Evolutionary conservation across 148 eudicot genomes (phyloP).

Genomic region (Polygonum maritimum): DNA sequence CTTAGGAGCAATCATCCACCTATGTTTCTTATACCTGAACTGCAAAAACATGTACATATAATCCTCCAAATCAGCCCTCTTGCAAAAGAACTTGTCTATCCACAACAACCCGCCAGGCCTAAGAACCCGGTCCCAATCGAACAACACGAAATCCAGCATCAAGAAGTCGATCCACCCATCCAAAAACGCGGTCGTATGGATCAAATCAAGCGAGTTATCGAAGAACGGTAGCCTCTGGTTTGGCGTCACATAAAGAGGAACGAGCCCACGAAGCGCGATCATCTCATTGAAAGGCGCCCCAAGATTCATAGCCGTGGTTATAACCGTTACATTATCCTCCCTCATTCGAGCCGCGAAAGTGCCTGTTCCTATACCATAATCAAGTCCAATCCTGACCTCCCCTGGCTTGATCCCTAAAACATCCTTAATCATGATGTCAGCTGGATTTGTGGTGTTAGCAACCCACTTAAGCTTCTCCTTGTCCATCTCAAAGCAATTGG

Average conservation of each 20-base stretch:
- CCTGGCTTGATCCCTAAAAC: constrained; percentile 68
- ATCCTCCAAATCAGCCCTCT: constrained; percentile 71
- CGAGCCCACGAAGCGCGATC: constrained; percentile 80
- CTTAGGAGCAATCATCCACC: constrained; percentile 70
- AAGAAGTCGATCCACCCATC: constrained; percentile 92
- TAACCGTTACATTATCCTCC: constrained; percentile 63
- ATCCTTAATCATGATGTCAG: constrained; percentile 28
- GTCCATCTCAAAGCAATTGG: constrained; percentile 83
- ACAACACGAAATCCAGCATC: constrained; percentile 71
- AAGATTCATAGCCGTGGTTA: constrained; percentile 79
- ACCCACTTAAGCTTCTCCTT: constrained; percentile 88
- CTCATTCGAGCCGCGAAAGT: constrained; percentile 91
- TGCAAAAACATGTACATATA: constrained; percentile 97
- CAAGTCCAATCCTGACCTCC: constrained; percentile 84
- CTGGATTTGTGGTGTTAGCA: constrained; percentile 19
- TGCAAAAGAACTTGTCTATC: constrained; percentile 87
- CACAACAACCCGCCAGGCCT: constrained; percentile 96
- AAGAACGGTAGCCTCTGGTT: constrained; percentile 90
- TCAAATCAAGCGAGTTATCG: constrained; percentile 85
- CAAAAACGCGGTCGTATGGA: constrained; percentile 72
- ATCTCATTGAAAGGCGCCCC: constrained; percentile 94
- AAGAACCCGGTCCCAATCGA: constrained; percentile 86
- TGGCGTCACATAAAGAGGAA: constrained; percentile 64
- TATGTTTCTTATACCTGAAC: constrained; percentile 94
- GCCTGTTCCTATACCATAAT: constrained; percentile 83